phyloP scores from a whole-genome alignment of 805 yeast species.

The Wickerhamomyces strasburgensis region DNA sequence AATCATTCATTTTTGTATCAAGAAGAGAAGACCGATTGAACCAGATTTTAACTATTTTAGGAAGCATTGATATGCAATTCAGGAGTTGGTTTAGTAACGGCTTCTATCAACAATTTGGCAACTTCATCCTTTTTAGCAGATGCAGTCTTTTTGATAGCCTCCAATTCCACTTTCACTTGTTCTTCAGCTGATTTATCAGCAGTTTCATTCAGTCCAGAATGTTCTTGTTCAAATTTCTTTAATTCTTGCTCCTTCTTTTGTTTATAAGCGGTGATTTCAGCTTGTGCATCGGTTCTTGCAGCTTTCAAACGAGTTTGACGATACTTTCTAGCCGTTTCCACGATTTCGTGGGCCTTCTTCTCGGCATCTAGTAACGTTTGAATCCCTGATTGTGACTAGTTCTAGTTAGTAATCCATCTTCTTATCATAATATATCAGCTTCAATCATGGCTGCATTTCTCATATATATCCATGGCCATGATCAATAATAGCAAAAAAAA shows the following conservation, averaged over 20 bases:
- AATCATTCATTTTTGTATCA: conserved; percentile 1
- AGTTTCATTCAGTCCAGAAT: conserved; percentile 68
- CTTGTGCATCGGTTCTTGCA: conserved; percentile 88
- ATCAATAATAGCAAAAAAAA: too few species aligned
- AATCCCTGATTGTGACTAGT: conserved; percentile 24
- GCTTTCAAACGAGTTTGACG: conserved; percentile 87
- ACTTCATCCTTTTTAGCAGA: conserved; percentile 60
- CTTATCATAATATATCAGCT: not conserved
- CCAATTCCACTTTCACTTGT: conserved; percentile 65
- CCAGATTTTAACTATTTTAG: not conserved
- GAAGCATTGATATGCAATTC: conserved; percentile 76
- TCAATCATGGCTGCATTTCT: too few species aligned
- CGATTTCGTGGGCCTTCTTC: conserved; percentile 95
- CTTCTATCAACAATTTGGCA: conserved; percentile 69
- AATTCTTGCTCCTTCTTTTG: conserved; percentile 78
- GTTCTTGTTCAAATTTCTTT: conserved; percentile 63
- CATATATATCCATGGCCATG: too few species aligned
- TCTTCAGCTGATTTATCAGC: conserved; percentile 77
- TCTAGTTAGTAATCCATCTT: conserved; percentile 11
- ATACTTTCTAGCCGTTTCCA: conserved; percentile 86
- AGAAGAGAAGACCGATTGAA: not conserved
- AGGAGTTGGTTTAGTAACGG: conserved; percentile 75
- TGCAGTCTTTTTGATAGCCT: conserved; percentile 61
- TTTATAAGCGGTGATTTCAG: conserved; percentile 85
- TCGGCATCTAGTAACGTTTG: conserved; percentile 57